Conservation (phyloP, 2,329 filamentous ascomycete genomes). For the Botryotinia convoluta region DNA sequence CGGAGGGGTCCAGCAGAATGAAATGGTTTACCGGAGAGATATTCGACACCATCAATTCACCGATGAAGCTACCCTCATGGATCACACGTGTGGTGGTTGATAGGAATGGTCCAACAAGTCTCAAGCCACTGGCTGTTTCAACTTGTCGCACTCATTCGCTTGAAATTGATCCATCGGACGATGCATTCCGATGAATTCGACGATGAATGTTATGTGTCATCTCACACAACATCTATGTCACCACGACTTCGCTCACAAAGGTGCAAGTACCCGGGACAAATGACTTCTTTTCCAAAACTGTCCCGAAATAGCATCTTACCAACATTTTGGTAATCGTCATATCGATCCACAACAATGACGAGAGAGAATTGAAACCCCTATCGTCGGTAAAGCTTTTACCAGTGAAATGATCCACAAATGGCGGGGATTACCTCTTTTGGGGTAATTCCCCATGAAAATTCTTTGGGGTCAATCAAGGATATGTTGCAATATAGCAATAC, state of each 20-base stretch:
- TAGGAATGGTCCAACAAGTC: not conserved
- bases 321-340: not conserved
- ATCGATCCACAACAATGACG: not conserved
- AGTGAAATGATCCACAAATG: not conserved
- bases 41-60: not conserved
- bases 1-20: not conserved
- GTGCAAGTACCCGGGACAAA: not conserved
- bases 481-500: not conserved
- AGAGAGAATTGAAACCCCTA: not conserved
- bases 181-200: not conserved
- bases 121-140: not conserved
- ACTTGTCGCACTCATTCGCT: not conserved
- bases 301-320: not conserved
- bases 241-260: not conserved
- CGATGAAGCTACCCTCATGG: not conserved
- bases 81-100: not conserved
- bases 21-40: not conserved
- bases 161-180: not conserved
- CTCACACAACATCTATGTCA: not conserved
- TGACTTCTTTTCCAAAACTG: not conserved
- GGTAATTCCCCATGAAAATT: not conserved
- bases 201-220: not conserved
- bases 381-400: constrained; percentile 8
- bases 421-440: not conserved
- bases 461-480: not conserved